phyloP scores from a whole-genome alignment of 2,329 filamentous ascomycete species.

The Penicillium expansum region DNA sequence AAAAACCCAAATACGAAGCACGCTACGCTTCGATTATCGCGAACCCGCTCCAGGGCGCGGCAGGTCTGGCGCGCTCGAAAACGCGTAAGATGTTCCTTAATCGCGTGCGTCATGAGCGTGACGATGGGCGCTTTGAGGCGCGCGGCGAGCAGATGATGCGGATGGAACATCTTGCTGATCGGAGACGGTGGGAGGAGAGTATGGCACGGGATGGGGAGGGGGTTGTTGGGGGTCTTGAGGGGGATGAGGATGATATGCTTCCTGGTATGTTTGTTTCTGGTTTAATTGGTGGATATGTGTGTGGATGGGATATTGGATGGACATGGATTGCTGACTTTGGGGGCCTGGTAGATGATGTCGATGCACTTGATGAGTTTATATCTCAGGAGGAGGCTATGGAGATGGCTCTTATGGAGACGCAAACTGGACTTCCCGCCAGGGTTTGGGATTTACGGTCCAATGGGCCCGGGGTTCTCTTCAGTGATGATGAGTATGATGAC shows the following conservation, averaged over 20 bases:
- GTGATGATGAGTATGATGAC: constrained; percentile 61
- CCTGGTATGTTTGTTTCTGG: constrained; percentile 24
- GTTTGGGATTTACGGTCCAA: not conserved
- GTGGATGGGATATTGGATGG: not conserved
- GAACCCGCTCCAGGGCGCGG: constrained; percentile 31
- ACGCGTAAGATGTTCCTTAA: constrained; percentile 43
- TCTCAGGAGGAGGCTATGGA: constrained; percentile 36
- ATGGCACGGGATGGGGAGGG: constrained; percentile 36
- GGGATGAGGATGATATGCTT: constrained; percentile 27
- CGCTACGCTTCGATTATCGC: constrained; percentile 37
- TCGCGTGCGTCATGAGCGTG: constrained; percentile 41
- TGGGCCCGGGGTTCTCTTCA: constrained; percentile 25
- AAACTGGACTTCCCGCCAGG: not conserved
- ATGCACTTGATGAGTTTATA: constrained; percentile 38
- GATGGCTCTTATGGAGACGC: constrained; percentile 26
- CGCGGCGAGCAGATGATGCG: constrained; percentile 45
- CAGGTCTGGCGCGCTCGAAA: constrained; percentile 32
- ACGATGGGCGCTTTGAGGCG: constrained; percentile 38
- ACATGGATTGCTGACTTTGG: not conserved
- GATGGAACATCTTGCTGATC: constrained; percentile 42
- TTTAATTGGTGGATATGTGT: not conserved
- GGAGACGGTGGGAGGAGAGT: constrained; percentile 39
- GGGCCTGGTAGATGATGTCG: constrained; percentile 23
- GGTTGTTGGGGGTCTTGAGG: constrained; percentile 19
- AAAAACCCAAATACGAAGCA: constrained; percentile 31